Evolutionary conservation across 495 filamentous ascomycete species (phyloP).

Genomic region (Talaromyces stipitatus): DNA sequence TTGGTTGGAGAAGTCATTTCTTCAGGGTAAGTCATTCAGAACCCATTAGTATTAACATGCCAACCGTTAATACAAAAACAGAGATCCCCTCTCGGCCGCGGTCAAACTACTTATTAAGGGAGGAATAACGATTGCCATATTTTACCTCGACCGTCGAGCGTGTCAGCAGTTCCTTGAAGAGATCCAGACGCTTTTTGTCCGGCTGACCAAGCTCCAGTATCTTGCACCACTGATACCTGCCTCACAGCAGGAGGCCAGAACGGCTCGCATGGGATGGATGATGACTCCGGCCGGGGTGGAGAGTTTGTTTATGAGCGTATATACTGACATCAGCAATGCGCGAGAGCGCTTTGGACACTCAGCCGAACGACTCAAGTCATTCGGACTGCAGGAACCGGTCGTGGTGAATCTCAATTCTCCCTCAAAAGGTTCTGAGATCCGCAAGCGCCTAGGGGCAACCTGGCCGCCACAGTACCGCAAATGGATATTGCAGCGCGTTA

Average conservation of each 20-base stretch:
- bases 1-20: not conserved
- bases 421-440: not conserved
- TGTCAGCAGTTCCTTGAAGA: not conserved
- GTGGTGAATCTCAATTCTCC: not conserved
- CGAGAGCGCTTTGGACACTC: not conserved
- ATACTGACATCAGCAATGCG: not conserved
- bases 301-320: not conserved
- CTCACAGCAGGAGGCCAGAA: not conserved
- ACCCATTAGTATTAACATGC: not conserved
- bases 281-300: not conserved
- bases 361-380: not conserved
- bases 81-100: not conserved
- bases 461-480: not conserved
- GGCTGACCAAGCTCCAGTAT: conserved; percentile 63
- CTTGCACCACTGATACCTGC: conserved; percentile 32
- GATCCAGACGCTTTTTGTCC: conserved; percentile 54
- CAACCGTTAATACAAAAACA: not conserved
- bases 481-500: not conserved
- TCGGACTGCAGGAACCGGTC: not conserved
- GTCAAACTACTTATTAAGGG: not conserved
- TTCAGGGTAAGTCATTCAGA: not conserved
- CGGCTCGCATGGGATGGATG: not conserved
- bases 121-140: not conserved
- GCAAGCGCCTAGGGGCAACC: not conserved
- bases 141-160: not conserved